A percentile compares a stretch with the other conserved stretches of the same genome.
These are phyloP conservation scores for Nemania bipapillata DNA, from an alignment of 2,329 filamentous ascomycete species.

Conservation along the genomic window DNA sequence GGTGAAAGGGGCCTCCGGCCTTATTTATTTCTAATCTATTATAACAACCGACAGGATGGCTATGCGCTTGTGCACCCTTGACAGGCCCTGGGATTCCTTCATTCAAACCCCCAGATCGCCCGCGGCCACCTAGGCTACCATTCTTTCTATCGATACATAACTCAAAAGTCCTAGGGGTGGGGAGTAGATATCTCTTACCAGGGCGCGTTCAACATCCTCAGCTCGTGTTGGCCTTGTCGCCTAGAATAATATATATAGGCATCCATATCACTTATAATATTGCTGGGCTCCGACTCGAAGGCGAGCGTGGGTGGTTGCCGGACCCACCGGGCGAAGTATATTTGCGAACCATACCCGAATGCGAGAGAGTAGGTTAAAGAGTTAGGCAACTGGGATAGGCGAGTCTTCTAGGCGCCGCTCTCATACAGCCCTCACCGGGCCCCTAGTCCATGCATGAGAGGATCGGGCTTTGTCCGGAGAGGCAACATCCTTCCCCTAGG, in stretches of 20 bases:
- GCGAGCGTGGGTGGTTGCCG: background rate
- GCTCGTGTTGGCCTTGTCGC: background rate
- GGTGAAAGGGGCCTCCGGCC: background rate
- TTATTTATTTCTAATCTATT: constrained; percentile 21
- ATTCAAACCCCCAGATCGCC: constrained; percentile 2
- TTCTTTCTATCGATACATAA: constrained; percentile 23
- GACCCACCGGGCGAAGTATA: constrained; percentile 7
- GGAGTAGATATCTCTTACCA: background rate
- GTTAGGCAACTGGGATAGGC: constrained; percentile 22
- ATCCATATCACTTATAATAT: constrained; percentile 7
- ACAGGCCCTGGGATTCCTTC: constrained; percentile 6
- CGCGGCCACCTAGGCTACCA: background rate
- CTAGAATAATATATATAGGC: constrained; percentile 12
- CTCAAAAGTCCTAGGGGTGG: constrained; percentile 31
- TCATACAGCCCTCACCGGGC: background rate
- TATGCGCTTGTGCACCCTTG: constrained; percentile 5
- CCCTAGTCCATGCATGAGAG: constrained; percentile 18
- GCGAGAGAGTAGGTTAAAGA: background rate
- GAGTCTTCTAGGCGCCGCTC: background rate
- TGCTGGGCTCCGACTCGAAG: background rate
- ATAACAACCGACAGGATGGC: background rate
- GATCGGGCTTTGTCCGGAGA: background rate
- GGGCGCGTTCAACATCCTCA: background rate
- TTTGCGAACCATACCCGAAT: constrained; percentile 18
- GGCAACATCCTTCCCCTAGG: background rate